Conservation (phyloP, 305 asterid species). For the Nicotiana rustica region DNA sequence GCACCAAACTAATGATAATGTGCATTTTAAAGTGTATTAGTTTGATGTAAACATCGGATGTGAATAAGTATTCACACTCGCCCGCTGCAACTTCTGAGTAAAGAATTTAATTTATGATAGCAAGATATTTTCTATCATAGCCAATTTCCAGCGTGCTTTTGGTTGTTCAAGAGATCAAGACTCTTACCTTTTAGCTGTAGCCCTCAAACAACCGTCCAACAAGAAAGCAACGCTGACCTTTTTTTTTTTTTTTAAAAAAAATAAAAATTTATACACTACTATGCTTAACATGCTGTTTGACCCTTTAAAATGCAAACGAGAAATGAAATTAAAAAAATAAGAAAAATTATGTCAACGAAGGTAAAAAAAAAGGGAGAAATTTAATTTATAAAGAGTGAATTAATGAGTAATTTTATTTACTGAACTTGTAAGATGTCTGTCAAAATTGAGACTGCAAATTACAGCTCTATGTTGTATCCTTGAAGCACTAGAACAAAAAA, state of each 20-base stretch:
- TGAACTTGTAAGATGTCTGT: background rate
- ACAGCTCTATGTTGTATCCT: conserved; percentile 6
- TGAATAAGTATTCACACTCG: too few relatives aligned
- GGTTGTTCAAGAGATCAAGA: background rate
- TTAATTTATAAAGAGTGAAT: background rate
- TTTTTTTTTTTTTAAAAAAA: too few relatives aligned
- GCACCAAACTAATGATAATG: background rate
- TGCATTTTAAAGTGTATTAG: too few relatives aligned
- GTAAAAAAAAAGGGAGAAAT: background rate
- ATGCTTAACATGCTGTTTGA: background rate
- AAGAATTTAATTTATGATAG: too few relatives aligned
- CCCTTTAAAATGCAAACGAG: background rate
- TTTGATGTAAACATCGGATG: too few relatives aligned
- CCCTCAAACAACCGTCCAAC: background rate
- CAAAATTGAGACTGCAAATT: conserved; percentile 35
- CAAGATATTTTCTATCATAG: too few relatives aligned
- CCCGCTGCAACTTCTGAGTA: too few relatives aligned
- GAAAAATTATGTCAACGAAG: background rate
- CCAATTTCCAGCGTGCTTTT: too few relatives aligned
- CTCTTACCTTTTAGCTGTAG: background rate
- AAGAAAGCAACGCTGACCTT: background rate
- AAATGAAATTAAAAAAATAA: background rate
- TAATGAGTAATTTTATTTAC: background rate
- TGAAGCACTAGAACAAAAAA: background rate
- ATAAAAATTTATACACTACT: background rate